phyloP scores from a whole-genome alignment of 495 filamentous ascomycete genomes.

The Talaromyces wortmannii region DNA sequence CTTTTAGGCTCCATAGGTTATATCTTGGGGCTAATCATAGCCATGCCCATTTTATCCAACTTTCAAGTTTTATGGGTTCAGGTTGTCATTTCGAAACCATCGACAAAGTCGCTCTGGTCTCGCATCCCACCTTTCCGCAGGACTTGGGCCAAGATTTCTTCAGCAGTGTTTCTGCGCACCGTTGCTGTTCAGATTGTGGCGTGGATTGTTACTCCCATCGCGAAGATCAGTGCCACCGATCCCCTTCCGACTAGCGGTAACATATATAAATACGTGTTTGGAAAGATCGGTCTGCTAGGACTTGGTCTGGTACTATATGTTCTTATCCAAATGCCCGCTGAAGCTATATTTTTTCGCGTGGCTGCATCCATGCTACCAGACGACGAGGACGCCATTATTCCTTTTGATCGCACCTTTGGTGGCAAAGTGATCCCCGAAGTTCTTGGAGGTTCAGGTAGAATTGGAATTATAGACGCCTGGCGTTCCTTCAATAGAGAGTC shows the following conservation, averaged over 20 bases:
- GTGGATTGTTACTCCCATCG: not conserved
- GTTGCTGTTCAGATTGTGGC: conserved; percentile 6
- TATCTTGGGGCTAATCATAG: conserved; percentile 28
- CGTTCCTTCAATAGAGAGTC: conserved; percentile 58
- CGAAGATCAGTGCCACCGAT: conserved; percentile 15
- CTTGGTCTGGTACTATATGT: conserved; percentile 14
- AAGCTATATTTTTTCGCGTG: conserved; percentile 36
- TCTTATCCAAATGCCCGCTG: conserved; percentile 27
- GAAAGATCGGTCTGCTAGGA: conserved; percentile 5
- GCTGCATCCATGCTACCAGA: conserved; percentile 43
- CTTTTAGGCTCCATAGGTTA: conserved; percentile 7
- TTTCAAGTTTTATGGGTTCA: conserved; percentile 52
- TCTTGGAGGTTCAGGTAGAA: conserved; percentile 59
- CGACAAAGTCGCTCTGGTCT: conserved; percentile 39
- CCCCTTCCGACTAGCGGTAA: conserved; percentile 8
- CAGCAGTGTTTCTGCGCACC: conserved; percentile 42
- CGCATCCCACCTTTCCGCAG: conserved; percentile 34
- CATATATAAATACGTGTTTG: too few species aligned
- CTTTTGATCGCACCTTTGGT: conserved; percentile 44
- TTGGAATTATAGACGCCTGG: conserved; percentile 66
- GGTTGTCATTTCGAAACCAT: conserved; percentile 50
- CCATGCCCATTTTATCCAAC: conserved; percentile 32
- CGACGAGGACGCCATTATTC: conserved; percentile 39
- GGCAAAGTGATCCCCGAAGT: conserved; percentile 48
- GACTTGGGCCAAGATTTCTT: conserved; percentile 40